phyloP scores from a whole-genome alignment of 169 alveolate genomes.

The Cryptosporidium ubiquitum region DNA sequence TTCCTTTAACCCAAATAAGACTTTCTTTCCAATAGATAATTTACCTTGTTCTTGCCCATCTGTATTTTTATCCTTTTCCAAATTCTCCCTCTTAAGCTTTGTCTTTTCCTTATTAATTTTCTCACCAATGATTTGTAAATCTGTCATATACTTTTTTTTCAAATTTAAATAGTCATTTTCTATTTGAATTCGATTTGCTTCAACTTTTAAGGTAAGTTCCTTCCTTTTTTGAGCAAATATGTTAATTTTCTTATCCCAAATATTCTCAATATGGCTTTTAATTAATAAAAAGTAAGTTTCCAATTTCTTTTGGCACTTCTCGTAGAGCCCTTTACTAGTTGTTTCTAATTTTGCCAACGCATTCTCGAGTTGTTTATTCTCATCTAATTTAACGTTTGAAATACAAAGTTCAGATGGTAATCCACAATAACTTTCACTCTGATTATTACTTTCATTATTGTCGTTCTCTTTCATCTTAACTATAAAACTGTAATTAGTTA shows the following conservation, averaged over 20 bases:
- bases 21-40: neutral
- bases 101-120: slow-evolving; percentile 11
- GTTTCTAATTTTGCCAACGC: slow-evolving; percentile 6
- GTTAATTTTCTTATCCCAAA: slow-evolving; percentile 15
- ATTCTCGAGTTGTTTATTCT: slow-evolving; percentile 20
- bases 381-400: slow-evolving; percentile 31
- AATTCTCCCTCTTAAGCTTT: neutral
- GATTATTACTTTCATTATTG: neutral
- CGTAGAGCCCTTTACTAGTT: neutral
- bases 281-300: slow-evolving; percentile 16
- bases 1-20: neutral
- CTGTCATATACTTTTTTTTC: neutral
- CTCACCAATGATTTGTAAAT: neutral
- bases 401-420: slow-evolving; percentile 17
- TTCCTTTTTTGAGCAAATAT: slow-evolving; percentile 20
- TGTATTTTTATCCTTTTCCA: neutral
- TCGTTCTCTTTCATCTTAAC: neutral
- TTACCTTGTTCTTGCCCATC: neutral
- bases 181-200: slow-evolving; percentile 8
- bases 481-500: slow-evolving; percentile 5
- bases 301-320: slow-evolving; percentile 21
- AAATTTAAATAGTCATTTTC: slow-evolving; percentile 26
- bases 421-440: no score
- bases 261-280: slow-evolving; percentile 18
- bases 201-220: slow-evolving; percentile 8